Conservation (phyloP, 106 monocot species). For the Hemerocallis citrina region DNA sequence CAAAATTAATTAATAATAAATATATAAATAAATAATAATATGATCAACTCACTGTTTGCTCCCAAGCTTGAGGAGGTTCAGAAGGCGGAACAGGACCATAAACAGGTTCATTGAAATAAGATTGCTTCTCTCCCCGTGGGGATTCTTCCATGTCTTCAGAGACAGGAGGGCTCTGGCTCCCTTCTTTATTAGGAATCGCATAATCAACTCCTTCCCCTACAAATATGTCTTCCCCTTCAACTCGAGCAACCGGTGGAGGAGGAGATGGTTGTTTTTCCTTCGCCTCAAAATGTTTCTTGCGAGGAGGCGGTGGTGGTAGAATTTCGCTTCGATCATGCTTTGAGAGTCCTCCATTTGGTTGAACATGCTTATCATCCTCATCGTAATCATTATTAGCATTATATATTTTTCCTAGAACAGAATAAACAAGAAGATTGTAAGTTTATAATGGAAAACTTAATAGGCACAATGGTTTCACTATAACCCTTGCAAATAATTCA, state of each 20-base stretch:
- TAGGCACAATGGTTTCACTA: too few species aligned
- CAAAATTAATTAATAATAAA: too few species aligned
- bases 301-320: constrained; percentile 50
- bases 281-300: constrained; percentile 23
- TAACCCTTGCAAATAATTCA: too few species aligned
- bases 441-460: background rate
- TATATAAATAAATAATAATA: background rate
- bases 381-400: constrained; percentile 26
- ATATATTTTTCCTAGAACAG: constrained; percentile 46
- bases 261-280: constrained; percentile 39
- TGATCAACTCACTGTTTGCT: constrained; percentile 45
- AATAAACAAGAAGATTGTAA: background rate
- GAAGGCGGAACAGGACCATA: constrained; percentile 94
- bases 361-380: constrained; percentile 40
- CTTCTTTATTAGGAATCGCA: constrained; percentile 60
- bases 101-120: constrained; percentile 84
- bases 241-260: constrained; percentile 37
- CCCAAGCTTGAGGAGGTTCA: constrained; percentile 71
- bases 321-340: constrained; percentile 39
- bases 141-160: constrained; percentile 92
- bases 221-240: constrained; percentile 83
- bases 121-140: constrained; percentile 42
- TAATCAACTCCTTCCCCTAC: constrained; percentile 77
- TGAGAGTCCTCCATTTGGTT: constrained; percentile 27
- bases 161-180: constrained; percentile 62